Conservation (phyloP, 371 early-diverging fungal genomes). For the Fennellomyces sp. region DNA sequence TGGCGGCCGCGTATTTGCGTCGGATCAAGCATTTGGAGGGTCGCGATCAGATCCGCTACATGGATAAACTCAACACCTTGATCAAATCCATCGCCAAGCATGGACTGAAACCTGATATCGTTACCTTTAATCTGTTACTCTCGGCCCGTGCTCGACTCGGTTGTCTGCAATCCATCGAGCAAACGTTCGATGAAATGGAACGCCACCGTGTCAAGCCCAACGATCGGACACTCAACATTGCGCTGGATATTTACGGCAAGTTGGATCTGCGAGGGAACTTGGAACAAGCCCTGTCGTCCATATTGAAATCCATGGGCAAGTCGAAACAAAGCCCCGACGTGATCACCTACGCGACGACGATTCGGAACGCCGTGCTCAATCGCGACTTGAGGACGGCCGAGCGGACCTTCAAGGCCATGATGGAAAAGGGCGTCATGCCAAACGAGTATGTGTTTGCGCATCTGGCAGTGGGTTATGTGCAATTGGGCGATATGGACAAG, state of each 20-base stretch:
- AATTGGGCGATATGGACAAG: conserved; percentile 27
- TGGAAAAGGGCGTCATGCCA: conserved; percentile 28
- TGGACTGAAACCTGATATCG: conserved; percentile 18
- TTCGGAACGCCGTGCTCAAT: conserved; percentile 36
- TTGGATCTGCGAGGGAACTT: not conserved
- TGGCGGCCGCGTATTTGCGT: conserved; percentile 33
- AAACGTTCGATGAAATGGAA: conserved; percentile 10
- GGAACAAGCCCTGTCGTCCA: not conserved
- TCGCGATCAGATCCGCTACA: conserved; percentile 16
- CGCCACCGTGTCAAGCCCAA: conserved; percentile 8
- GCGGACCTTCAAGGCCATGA: conserved; percentile 30
- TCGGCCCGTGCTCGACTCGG: conserved; percentile 24
- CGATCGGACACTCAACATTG: conserved; percentile 39
- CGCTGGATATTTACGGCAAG: conserved; percentile 30
- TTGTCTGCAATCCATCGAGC: conserved; percentile 18
- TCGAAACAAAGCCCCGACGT: conserved; percentile 24
- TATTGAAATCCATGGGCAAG: not conserved
- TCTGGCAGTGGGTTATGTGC: conserved; percentile 36
- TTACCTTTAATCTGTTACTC: conserved; percentile 32
- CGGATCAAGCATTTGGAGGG: conserved; percentile 24
- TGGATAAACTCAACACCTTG: conserved; percentile 25
- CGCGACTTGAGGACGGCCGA: conserved; percentile 38
- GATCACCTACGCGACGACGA: conserved; percentile 31
- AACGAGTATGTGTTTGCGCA: conserved; percentile 43
- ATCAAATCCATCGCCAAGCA: conserved; percentile 23